These are phyloP conservation scores for Suillus subaureus DNA, from an alignment of 768 basidiomycete species.

Conservation along the genomic window DNA sequence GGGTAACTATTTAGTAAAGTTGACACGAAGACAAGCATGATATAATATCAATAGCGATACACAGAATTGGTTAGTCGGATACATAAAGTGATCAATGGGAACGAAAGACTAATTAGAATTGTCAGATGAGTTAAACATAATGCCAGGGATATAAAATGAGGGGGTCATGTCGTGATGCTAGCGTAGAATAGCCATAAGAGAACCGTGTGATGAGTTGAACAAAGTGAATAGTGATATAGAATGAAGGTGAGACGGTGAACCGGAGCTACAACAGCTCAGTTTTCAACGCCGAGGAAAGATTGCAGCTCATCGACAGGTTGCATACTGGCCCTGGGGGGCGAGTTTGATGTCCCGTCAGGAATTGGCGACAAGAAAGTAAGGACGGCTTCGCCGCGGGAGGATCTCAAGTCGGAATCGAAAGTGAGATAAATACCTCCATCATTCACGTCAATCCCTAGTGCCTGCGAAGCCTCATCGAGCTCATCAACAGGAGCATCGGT, in stretches of 20 bases:
- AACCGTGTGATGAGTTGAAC: background rate
- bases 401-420: constrained; percentile 25
- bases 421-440: constrained; percentile 31
- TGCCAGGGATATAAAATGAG: constrained; percentile 1
- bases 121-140: background rate
- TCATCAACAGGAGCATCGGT: background rate
- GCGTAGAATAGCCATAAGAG: background rate
- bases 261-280: background rate
- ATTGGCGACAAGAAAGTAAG: constrained; percentile 28
- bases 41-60: constrained; percentile 1
- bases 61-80: constrained; percentile 17
- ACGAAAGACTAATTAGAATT: constrained; percentile 4
- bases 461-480: constrained; percentile 8
- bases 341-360: constrained; percentile 24
- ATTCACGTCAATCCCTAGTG: constrained; percentile 14
- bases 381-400: constrained; percentile 23
- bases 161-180: constrained; percentile 7
- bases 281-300: constrained; percentile 21
- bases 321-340: constrained; percentile 19
- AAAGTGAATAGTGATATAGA: background rate
- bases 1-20: background rate
- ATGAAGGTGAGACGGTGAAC: constrained; percentile 6
- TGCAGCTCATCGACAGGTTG: constrained; percentile 28
- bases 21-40: background rate
- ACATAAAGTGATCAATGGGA: background rate